Evolutionary conservation across 768 basidiomycete species (phyloP).

Genomic region (Auriscalpium orientale): DNA sequence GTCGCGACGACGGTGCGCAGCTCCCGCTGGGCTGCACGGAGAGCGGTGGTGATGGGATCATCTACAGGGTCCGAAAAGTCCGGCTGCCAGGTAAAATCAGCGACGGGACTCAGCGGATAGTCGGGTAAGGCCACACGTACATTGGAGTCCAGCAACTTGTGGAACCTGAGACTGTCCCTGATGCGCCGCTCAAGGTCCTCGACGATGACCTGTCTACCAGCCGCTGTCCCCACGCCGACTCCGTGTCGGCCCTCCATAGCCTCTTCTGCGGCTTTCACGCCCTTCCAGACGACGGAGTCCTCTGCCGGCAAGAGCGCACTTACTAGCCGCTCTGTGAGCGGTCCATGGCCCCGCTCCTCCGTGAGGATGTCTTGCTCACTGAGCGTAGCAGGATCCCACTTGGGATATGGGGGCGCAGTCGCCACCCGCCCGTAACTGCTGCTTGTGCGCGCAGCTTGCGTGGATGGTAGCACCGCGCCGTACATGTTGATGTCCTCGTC

Average conservation of each 20-base stretch:
- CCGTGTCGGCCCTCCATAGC: conserved; percentile 80
- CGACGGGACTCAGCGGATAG: background rate
- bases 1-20: conserved; percentile 67
- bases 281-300: conserved; percentile 57
- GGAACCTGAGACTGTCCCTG: conserved; percentile 68
- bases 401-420: conserved; percentile 48
- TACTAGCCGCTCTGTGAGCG: conserved; percentile 78
- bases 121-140: conserved; percentile 37
- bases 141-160: conserved; percentile 60
- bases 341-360: conserved; percentile 81
- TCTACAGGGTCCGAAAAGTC: conserved; percentile 77
- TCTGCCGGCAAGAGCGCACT: conserved; percentile 67
- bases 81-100: conserved; percentile 37
- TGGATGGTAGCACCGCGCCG: conserved; percentile 33
- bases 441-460: conserved; percentile 30
- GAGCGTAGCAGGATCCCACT: conserved; percentile 81
- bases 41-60: conserved; percentile 87
- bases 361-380: conserved; percentile 58
- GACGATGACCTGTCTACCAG: conserved; percentile 72
- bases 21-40: conserved; percentile 82
- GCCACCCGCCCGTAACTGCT: conserved; percentile 24
- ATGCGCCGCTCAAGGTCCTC: conserved; percentile 72
- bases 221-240: conserved; percentile 65
- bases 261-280: conserved; percentile 77
- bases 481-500: conserved; percentile 70